A percentile compares a stretch with the other conserved stretches of the same genome.
Conservation (phyloP, 2,329 filamentous ascomycete species). For the Leptographium lundbergii region DNA sequence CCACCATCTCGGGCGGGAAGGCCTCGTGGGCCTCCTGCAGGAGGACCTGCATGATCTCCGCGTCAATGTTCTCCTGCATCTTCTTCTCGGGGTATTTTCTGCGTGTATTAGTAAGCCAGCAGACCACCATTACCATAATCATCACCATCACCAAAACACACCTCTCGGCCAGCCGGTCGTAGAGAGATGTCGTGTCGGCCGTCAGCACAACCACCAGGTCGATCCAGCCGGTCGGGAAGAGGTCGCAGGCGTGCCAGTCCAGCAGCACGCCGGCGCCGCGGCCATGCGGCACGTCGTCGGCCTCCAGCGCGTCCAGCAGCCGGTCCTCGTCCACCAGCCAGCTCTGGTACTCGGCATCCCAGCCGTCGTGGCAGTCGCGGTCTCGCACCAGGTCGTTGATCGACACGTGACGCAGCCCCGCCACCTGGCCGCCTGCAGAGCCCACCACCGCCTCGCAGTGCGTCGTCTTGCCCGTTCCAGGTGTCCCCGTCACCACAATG, state of each 20-base stretch:
- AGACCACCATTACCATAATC: neutral
- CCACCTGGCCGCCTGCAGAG: slow-evolving; percentile 27
- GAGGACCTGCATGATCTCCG: slow-evolving; percentile 94
- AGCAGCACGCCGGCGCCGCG: slow-evolving; percentile 79
- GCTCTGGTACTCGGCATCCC: slow-evolving; percentile 71
- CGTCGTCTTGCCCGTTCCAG: slow-evolving; percentile 90
- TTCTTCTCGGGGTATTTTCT: slow-evolving; percentile 78
- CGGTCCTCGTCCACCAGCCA: slow-evolving; percentile 94
- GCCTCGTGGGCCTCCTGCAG: slow-evolving; percentile 80
- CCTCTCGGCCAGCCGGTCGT: slow-evolving; percentile 70
- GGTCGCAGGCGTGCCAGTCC: slow-evolving; percentile 95
- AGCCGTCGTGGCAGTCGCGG: slow-evolving; percentile 73
- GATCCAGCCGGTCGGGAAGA: slow-evolving; percentile 88
- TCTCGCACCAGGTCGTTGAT: slow-evolving; percentile 91
- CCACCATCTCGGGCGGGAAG: slow-evolving; percentile 77
- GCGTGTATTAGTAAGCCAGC: neutral
- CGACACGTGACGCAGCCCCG: slow-evolving; percentile 65
- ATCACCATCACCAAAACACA: slow-evolving; percentile 17
- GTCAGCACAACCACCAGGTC: slow-evolving; percentile 88
- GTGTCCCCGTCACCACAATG: slow-evolving; percentile 90
- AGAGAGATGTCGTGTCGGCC: slow-evolving; percentile 66
- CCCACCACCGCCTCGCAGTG: slow-evolving; percentile 74
- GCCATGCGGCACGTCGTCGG: slow-evolving; percentile 46
- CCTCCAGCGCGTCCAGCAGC: slow-evolving; percentile 79
- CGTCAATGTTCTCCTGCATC: slow-evolving; percentile 89